Conservation (phyloP, 345 rosid genomes). For the Xanthoceras sorbifolium region DNA sequence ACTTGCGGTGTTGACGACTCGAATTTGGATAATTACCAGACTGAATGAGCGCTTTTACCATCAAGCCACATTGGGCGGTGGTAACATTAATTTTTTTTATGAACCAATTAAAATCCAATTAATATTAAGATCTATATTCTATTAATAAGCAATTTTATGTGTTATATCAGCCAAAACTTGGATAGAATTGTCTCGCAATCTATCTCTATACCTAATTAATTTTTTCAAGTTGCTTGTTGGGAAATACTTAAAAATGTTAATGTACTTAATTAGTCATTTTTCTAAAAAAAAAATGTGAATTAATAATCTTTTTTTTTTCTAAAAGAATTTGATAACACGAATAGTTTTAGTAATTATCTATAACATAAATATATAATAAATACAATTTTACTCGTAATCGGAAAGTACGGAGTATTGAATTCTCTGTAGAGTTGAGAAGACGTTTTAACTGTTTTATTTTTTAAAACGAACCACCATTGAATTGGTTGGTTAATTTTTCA, state of each 20-base stretch:
- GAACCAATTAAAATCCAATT: too few species aligned
- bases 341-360: too few species aligned
- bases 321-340: neutral
- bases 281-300: neutral
- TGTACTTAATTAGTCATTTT: neutral
- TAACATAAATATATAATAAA: too few species aligned
- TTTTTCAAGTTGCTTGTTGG: neutral
- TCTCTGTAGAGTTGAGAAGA: neutral
- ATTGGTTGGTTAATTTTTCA: neutral
- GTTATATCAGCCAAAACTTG: neutral
- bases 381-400: neutral
- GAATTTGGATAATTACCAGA: too few species aligned
- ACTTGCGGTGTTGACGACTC: too few species aligned
- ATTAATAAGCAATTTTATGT: conserved; percentile 10
- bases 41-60: too few species aligned
- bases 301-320: too few species aligned
- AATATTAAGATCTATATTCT: conserved; percentile 16
- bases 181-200: neutral
- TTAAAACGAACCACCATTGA: neutral
- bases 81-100: too few species aligned
- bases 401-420: neutral
- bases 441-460: neutral
- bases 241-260: too few species aligned
- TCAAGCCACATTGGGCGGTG: too few species aligned
- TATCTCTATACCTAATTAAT: too few species aligned